Conservation (phyloP, 768 basidiomycete species). For the Phlebiopsis gigantea region DNA sequence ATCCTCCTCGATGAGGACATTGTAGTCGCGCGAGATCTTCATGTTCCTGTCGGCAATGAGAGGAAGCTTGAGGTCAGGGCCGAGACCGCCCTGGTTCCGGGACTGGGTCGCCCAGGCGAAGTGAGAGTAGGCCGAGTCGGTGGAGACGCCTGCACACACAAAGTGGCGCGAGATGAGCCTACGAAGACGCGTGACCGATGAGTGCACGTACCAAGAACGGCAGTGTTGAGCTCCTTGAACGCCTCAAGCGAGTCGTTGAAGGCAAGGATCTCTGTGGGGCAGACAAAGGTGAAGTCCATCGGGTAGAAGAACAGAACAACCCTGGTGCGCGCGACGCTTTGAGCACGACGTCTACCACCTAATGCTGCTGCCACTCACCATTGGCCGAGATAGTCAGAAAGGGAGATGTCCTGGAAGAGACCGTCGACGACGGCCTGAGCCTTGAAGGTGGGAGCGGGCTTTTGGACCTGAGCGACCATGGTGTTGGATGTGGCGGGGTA, state of each 20-base stretch:
- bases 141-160: conserved; percentile 80
- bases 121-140: conserved; percentile 86
- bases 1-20: conserved; percentile 82
- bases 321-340: conserved; percentile 47
- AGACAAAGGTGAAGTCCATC: conserved; percentile 86
- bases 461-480: conserved; percentile 50
- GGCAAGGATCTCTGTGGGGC: conserved; percentile 94
- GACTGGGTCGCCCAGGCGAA: conserved; percentile 81
- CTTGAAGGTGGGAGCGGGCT: conserved; percentile 78
- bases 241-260: conserved; percentile 83
- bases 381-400: conserved; percentile 71
- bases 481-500: not conserved
- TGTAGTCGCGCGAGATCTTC: conserved; percentile 80
- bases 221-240: conserved; percentile 69
- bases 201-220: conserved; percentile 59
- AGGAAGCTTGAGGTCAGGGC: conserved; percentile 82
- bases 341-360: conserved; percentile 3
- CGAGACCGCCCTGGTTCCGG: conserved; percentile 84
- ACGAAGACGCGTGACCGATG: not conserved
- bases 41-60: conserved; percentile 77
- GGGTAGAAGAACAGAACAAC: conserved; percentile 95
- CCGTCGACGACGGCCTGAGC: conserved; percentile 73
- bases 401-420: conserved; percentile 70
- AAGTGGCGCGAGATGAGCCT: conserved; percentile 6
- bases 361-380: conserved; percentile 46